These are phyloP conservation scores for Acmispon strigosus DNA, from an alignment of 306 rosid genomes.

Conservation along the genomic window DNA sequence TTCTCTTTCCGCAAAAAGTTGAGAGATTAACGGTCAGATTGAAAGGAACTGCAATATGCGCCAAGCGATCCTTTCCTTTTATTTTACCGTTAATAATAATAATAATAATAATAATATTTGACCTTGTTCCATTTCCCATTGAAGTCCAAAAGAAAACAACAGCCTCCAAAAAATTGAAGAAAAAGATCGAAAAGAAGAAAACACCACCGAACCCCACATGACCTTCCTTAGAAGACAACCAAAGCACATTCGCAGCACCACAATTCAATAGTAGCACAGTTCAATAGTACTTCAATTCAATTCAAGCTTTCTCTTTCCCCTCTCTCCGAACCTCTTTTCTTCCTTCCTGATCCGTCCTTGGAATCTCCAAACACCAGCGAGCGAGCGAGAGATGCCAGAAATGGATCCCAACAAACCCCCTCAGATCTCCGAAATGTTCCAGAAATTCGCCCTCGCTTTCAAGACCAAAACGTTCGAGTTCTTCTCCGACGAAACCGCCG, in stretches of 20 bases:
- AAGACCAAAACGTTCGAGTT: slow-evolving; percentile 84
- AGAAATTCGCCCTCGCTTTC: slow-evolving; percentile 92
- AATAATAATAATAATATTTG: too few relatives aligned
- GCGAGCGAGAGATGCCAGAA: slow-evolving; percentile 37
- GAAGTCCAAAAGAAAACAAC: too few relatives aligned
- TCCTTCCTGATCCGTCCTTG: background rate
- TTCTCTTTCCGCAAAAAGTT: background rate
- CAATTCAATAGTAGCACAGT: too few relatives aligned
- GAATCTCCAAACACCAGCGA: background rate
- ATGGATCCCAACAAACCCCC: slow-evolving; percentile 70
- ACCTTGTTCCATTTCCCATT: too few relatives aligned
- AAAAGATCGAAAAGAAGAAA: background rate
- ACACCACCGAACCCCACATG: slow-evolving; percentile 9
- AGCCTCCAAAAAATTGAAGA: background rate
- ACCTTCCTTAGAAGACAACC: slow-evolving; percentile 26
- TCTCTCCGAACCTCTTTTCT: background rate
- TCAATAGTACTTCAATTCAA: background rate
- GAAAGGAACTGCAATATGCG: background rate
- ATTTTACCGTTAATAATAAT: slow-evolving; percentile 10
- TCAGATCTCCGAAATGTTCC: slow-evolving; percentile 94
- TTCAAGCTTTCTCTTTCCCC: too few relatives aligned
- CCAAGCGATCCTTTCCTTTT: background rate
- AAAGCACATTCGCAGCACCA: slow-evolving; percentile 17
- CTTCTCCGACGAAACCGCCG: slow-evolving; percentile 63
- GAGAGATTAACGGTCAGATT: background rate